phyloP scores from a whole-genome alignment of 257 asterid genomes.

The Plectranthus barbatus region DNA sequence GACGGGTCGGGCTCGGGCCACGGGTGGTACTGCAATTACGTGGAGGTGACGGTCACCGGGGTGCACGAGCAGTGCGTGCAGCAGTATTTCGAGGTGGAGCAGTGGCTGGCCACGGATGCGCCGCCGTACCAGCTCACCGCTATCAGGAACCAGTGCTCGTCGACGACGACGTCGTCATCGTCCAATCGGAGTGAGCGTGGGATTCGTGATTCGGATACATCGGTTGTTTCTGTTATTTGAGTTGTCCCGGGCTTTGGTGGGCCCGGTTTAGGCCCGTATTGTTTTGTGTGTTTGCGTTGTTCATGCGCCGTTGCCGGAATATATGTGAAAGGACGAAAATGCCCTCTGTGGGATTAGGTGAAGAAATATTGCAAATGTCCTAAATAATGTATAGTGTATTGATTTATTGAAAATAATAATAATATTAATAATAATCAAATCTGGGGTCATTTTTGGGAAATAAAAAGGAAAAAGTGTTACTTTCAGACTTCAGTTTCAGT shows the following conservation, averaged over 20 bases:
- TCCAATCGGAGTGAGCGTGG: background rate
- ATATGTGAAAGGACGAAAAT: background rate
- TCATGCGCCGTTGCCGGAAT: background rate
- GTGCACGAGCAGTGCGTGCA: slow-evolving; percentile 37
- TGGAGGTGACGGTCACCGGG: slow-evolving; percentile 54
- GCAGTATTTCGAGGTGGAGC: slow-evolving; percentile 46
- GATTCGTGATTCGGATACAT: background rate
- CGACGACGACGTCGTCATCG: too few species aligned
- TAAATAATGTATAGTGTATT: too few species aligned
- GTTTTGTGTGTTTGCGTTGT: background rate
- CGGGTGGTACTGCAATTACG: slow-evolving; percentile 65
- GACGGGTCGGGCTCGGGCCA: slow-evolving; percentile 59
- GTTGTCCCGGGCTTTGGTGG: background rate
- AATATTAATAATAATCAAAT: too few species aligned
- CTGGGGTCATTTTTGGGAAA: too few species aligned
- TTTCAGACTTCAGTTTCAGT: too few species aligned
- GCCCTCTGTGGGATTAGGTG: background rate
- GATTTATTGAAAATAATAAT: too few species aligned
- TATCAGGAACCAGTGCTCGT: slow-evolving; percentile 28
- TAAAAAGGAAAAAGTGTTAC: too few species aligned
- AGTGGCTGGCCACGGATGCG: slow-evolving; percentile 59
- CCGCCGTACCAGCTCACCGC: slow-evolving; percentile 52
- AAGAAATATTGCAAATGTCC: background rate
- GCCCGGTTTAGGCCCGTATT: background rate
- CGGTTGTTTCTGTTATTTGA: slow-evolving; percentile 10